These are phyloP conservation scores for Ustilago sp. DNA, from an alignment of 1,284 basidiomycete species.

Conservation along the genomic window DNA sequence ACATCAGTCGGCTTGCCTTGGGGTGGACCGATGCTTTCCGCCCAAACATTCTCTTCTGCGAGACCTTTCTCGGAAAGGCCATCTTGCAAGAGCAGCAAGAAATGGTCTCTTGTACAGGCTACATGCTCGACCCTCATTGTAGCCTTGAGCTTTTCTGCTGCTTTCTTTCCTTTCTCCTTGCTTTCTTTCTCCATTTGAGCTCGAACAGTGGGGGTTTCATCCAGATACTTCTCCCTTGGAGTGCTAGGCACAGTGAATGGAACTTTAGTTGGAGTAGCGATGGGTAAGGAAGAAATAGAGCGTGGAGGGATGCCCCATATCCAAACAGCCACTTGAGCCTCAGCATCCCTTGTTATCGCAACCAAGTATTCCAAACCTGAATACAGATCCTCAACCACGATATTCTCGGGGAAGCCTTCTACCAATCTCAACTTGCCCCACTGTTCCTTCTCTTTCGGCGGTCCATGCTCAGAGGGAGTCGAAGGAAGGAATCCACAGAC, in stretches of 20 bases:
- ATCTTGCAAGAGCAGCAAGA: slow-evolving; percentile 30
- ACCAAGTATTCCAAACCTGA: slow-evolving; percentile 37
- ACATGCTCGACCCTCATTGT: slow-evolving; percentile 6
- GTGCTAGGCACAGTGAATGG: slow-evolving; percentile 17
- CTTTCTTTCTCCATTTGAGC: not conserved
- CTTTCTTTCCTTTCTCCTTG: not conserved
- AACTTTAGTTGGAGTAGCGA: slow-evolving; percentile 8
- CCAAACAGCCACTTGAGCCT: slow-evolving; percentile 3
- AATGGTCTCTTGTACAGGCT: slow-evolving; percentile 30
- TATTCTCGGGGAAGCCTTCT: not conserved
- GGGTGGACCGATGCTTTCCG: slow-evolving; percentile 27
- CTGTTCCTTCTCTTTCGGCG: not conserved
- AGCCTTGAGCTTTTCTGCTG: not conserved
- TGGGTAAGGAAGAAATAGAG: not conserved
- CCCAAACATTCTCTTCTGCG: slow-evolving; percentile 19
- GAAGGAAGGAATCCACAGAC: slow-evolving; percentile 26
- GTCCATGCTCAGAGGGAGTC: not conserved
- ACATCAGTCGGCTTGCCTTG: slow-evolving; percentile 20
- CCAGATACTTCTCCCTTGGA: slow-evolving; percentile 17
- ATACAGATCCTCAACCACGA: slow-evolving; percentile 5
- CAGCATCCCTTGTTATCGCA: slow-evolving; percentile 6
- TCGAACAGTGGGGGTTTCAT: slow-evolving; percentile 11
- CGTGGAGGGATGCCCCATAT: slow-evolving; percentile 37
- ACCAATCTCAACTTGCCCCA: not conserved
- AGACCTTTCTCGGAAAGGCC: not conserved